Percentiles rank a stretch among this genome's conserved stretches.
phyloP scores from a whole-genome alignment of 169 alveolate species.

The Eimeria necatrix region DNA sequence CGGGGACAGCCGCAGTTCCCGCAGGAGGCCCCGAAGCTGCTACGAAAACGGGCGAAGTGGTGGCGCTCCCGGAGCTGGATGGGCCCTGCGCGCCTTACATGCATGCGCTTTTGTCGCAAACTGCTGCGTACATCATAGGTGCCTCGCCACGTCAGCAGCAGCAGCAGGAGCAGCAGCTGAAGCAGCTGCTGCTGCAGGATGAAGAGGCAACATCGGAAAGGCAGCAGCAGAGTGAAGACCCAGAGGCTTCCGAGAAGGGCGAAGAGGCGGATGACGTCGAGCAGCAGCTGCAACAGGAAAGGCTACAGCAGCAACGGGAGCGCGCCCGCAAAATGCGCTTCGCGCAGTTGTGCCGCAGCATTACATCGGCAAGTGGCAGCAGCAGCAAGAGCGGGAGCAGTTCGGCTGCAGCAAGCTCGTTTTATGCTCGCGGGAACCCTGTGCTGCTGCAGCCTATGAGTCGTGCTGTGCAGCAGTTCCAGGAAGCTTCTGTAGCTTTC shows the following conservation, averaged over 20 bases:
- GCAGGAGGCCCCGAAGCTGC: neutral
- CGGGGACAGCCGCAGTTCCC: neutral
- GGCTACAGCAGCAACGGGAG: conserved; percentile 78
- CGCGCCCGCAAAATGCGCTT: conserved; percentile 80
- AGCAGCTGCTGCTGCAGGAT: conserved; percentile 80
- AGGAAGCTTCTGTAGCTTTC: conserved; percentile 43
- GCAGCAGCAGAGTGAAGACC: neutral
- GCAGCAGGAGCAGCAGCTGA: conserved; percentile 77
- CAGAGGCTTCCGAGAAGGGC: neutral
- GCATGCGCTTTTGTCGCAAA: conserved; percentile 64
- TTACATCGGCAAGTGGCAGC: neutral
- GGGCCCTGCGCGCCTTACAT: conserved; percentile 36
- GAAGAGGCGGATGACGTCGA: neutral
- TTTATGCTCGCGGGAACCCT: conserved; percentile 72
- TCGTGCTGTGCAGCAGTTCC: conserved; percentile 64
- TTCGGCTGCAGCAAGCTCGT: conserved; percentile 68
- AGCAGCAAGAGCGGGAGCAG: neutral
- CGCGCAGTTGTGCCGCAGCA: conserved; percentile 57
- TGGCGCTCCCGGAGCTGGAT: conserved; percentile 46
- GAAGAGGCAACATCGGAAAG: conserved; percentile 37
- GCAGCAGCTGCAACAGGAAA: conserved; percentile 75
- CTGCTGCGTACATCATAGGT: conserved; percentile 34
- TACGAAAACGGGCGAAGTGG: neutral
- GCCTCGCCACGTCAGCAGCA: conserved; percentile 72
- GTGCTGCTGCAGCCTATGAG: conserved; percentile 73